These are phyloP conservation scores for Flaveria bidentis DNA, from an alignment of 129 eudicot species.

Conservation along the genomic window DNA sequence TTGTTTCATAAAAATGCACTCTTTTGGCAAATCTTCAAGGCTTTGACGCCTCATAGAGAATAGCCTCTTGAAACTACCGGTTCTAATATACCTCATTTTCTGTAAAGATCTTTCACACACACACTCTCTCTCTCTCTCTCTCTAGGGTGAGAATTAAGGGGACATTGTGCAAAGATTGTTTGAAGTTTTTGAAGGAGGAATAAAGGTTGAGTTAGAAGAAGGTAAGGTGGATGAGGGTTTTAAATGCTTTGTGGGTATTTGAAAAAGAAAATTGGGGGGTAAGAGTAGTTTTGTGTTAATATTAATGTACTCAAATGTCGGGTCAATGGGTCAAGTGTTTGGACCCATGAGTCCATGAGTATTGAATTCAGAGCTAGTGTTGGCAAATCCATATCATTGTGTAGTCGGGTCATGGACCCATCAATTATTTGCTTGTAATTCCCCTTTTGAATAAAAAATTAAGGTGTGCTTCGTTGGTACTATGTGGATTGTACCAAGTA, in stretches of 20 bases:
- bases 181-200: slow-evolving; percentile 21
- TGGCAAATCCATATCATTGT: slow-evolving; percentile 42
- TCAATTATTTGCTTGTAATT: slow-evolving; percentile 39
- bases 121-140: slow-evolving; percentile 35
- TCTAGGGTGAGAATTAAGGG: slow-evolving; percentile 40
- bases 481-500: slow-evolving; percentile 29
- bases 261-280: background rate
- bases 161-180: slow-evolving; percentile 38
- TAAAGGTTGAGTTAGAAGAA: slow-evolving; percentile 23
- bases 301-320: slow-evolving; percentile 24
- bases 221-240: slow-evolving; percentile 39
- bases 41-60: slow-evolving; percentile 72
- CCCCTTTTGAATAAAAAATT: slow-evolving; percentile 22
- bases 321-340: slow-evolving; percentile 41
- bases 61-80: slow-evolving; percentile 79
- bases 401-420: slow-evolving; percentile 35
- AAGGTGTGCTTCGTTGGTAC: slow-evolving; percentile 40
- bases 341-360: slow-evolving; percentile 41
- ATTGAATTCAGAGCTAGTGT: slow-evolving; percentile 29
- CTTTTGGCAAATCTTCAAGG: slow-evolving; percentile 56
- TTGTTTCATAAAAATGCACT: slow-evolving; percentile 36
- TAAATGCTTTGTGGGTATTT: slow-evolving; percentile 33
- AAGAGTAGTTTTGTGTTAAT: slow-evolving; percentile 24
- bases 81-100: slow-evolving; percentile 72
- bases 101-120: background rate